Evolutionary conservation across 306 rosid species (phyloP).

Genomic region (Coriaria nepalensis): DNA sequence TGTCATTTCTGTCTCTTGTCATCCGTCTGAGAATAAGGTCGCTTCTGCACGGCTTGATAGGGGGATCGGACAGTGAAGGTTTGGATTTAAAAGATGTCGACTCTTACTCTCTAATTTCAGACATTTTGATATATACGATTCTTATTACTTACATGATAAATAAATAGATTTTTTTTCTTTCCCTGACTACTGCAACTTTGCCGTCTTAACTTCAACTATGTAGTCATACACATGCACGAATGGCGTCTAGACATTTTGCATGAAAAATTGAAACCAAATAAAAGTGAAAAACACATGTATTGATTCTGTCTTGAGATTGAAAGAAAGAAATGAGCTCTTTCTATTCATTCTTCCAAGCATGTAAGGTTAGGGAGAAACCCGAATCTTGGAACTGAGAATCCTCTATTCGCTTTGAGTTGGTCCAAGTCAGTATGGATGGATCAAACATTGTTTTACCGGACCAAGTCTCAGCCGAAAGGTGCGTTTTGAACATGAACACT

Average conservation of each 20-base stretch:
- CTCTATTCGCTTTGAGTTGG: slow-evolving; percentile 40
- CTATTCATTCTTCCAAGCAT: slow-evolving; percentile 83
- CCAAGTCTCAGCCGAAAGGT: slow-evolving; percentile 38
- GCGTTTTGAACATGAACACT: slow-evolving; percentile 80
- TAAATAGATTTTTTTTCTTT: too few relatives aligned
- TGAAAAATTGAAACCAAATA: too few relatives aligned
- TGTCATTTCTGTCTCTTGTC: slow-evolving; percentile 75
- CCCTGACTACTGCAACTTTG: neutral
- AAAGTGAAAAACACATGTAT: too few relatives aligned
- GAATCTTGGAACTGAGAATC: slow-evolving; percentile 45
- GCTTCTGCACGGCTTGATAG: slow-evolving; percentile 76
- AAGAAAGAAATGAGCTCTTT: neutral
- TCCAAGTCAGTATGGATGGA: slow-evolving; percentile 36
- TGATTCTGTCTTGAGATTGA: too few relatives aligned
- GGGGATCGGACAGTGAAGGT: slow-evolving; percentile 66
- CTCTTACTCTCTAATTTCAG: too few relatives aligned
- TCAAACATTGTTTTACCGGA: slow-evolving; percentile 25
- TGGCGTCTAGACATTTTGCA: too few relatives aligned
- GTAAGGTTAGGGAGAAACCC: slow-evolving; percentile 68
- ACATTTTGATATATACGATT: too few relatives aligned
- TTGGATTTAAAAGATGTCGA: slow-evolving; percentile 70
- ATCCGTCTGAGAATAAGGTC: slow-evolving; percentile 73
- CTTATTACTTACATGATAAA: too few relatives aligned
- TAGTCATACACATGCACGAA: neutral
- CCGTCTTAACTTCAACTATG: slow-evolving; percentile 10